These are phyloP conservation scores for Hirsutella minnesotensis DNA, from an alignment of 2,329 filamentous ascomycete species.

Conservation along the genomic window DNA sequence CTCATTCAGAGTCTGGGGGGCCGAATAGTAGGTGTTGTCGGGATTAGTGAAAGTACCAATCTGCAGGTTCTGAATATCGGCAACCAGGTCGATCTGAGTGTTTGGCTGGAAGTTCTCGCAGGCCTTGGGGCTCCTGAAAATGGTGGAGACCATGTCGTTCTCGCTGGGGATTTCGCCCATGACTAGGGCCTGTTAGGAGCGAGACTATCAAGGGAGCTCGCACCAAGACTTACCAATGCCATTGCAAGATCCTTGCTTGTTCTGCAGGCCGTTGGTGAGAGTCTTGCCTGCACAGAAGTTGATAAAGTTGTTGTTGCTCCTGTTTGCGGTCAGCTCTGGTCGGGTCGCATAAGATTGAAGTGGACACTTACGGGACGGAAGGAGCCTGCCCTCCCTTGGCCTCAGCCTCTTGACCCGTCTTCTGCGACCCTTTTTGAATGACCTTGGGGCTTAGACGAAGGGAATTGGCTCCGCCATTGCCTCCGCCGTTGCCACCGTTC, in stretches of 20 bases:
- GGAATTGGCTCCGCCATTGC: neutral
- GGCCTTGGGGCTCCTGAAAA: constrained; percentile 41
- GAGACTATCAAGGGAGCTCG: neutral
- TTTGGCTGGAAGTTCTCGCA: constrained; percentile 33
- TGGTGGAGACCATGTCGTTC: constrained; percentile 44
- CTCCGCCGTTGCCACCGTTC: constrained; percentile 10
- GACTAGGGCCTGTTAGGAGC: constrained; percentile 20
- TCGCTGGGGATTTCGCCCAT: constrained; percentile 50
- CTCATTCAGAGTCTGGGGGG: constrained; percentile 35
- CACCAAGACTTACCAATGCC: constrained; percentile 31
- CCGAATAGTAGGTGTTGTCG: constrained; percentile 46
- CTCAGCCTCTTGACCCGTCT: neutral
- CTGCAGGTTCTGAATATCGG: constrained; percentile 40
- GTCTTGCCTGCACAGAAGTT: constrained; percentile 45
- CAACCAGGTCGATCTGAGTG: constrained; percentile 38
- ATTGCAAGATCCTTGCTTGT: constrained; percentile 49
- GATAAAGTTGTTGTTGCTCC: constrained; percentile 48
- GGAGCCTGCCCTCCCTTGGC: constrained; percentile 11
- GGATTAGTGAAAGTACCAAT: constrained; percentile 52
- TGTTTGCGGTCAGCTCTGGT: constrained; percentile 10
- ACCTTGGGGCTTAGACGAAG: neutral
- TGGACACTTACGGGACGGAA: constrained; percentile 42
- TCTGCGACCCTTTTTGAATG: neutral
- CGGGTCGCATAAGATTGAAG: no score
- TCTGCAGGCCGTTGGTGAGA: constrained; percentile 49